phyloP scores from a whole-genome alignment of 2,329 filamentous ascomycete species.

The Tolypocladium sp. region DNA sequence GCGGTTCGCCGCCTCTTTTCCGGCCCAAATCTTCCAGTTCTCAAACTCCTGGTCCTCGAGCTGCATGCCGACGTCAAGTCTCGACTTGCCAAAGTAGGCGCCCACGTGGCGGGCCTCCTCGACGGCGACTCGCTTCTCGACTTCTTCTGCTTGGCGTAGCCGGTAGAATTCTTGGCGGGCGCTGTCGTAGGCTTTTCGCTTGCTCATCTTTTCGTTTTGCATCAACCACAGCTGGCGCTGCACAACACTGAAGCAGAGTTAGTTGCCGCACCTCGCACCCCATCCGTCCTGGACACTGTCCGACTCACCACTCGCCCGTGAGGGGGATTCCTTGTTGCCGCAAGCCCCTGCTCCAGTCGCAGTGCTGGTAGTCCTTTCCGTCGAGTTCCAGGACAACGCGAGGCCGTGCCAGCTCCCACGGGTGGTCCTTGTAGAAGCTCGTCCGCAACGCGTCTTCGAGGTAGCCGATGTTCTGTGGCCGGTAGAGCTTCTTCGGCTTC shows the following conservation, averaged over 20 bases:
- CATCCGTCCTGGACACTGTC: not conserved
- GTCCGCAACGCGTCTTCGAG: slow-evolving; percentile 74
- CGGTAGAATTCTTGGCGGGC: slow-evolving; percentile 87
- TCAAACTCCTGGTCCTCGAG: slow-evolving; percentile 76
- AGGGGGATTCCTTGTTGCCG: slow-evolving; percentile 66
- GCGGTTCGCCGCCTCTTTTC: slow-evolving; percentile 31
- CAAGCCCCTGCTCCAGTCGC: slow-evolving; percentile 71
- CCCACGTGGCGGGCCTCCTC: slow-evolving; percentile 84
- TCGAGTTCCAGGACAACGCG: slow-evolving; percentile 76
- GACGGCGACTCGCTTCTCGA: slow-evolving; percentile 70
- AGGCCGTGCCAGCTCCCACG: slow-evolving; percentile 91
- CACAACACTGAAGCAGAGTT: slow-evolving; percentile 59
- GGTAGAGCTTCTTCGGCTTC: slow-evolving; percentile 65
- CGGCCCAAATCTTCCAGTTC: slow-evolving; percentile 76
- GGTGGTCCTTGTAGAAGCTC: slow-evolving; percentile 87
- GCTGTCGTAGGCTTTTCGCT: slow-evolving; percentile 69
- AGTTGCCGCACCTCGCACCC: slow-evolving; percentile 2
- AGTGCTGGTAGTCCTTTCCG: slow-evolving; percentile 67
- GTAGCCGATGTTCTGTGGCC: slow-evolving; percentile 68
- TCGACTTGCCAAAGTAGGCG: slow-evolving; percentile 76
- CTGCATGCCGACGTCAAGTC: slow-evolving; percentile 67
- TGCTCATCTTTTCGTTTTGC: slow-evolving; percentile 50
- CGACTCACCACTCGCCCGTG: slow-evolving; percentile 70
- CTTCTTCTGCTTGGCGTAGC: slow-evolving; percentile 71
- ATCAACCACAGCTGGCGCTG: slow-evolving; percentile 87